Conservation (phyloP, 495 filamentous ascomycete genomes). For the Rostrohypoxylon terebratum region DNA sequence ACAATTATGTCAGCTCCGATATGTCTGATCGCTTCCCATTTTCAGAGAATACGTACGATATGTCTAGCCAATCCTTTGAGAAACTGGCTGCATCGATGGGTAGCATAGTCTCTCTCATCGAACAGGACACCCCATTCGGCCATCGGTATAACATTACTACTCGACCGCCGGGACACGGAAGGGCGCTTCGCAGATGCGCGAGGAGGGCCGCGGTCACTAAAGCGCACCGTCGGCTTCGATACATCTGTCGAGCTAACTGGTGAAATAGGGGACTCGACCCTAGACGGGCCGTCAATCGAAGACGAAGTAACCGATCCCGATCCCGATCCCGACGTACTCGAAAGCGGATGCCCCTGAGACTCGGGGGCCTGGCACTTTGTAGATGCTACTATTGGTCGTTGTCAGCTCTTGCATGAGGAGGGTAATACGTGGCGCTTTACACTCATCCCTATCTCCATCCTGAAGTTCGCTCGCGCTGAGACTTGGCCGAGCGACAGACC, state of each 20-base stretch:
- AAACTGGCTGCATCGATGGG: conserved; percentile 74
- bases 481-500: neutral
- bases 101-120: conserved; percentile 73
- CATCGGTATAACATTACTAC: conserved; percentile 42
- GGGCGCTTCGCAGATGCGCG: conserved; percentile 24
- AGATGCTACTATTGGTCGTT: conserved; percentile 5
- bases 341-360: conserved; percentile 7
- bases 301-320: conserved; percentile 30
- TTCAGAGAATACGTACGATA: conserved; percentile 66
- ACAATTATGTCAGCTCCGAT: conserved; percentile 16
- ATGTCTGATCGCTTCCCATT: neutral
- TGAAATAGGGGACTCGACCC: conserved; percentile 1
- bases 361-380: conserved; percentile 7
- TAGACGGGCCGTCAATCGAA: conserved; percentile 15
- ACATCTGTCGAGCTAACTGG: conserved; percentile 15
- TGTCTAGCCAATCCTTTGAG: conserved; percentile 81
- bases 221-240: conserved; percentile 9
- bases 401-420: neutral
- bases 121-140: conserved; percentile 82
- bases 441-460: conserved; percentile 19
- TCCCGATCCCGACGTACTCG: conserved; percentile 11
- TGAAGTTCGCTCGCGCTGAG: neutral
- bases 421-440: neutral
- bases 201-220: conserved; percentile 33
- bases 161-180: conserved; percentile 11